These are phyloP conservation scores for Hydrangea macrophylla DNA, from an alignment of 148 eudicot genomes.

Conservation along the genomic window DNA sequence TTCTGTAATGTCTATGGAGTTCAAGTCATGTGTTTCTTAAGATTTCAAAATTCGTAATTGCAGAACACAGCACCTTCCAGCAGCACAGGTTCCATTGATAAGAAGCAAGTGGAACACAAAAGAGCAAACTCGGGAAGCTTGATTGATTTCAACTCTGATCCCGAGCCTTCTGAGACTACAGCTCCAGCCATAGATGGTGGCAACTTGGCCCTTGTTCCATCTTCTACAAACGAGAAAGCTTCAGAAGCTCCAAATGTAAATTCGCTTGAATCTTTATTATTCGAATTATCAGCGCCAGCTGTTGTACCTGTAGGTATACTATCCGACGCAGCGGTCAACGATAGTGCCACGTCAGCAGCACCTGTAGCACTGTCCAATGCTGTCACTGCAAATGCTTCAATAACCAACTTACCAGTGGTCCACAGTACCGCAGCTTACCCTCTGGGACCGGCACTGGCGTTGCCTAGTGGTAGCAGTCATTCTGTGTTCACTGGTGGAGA, in stretches of 20 bases:
- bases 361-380: conserved; percentile 17
- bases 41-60: conserved; percentile 5
- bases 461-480: conserved; percentile 15
- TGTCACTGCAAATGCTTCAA: conserved; percentile 12
- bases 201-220: conserved; percentile 21
- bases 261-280: conserved; percentile 52
- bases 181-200: conserved; percentile 16
- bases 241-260: conserved; percentile 32
- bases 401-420: conserved; percentile 8
- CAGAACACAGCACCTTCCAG: conserved; percentile 34
- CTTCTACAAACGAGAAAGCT: conserved; percentile 20
- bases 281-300: conserved; percentile 42
- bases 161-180: conserved; percentile 27
- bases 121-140: conserved; percentile 36
- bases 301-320: conserved; percentile 15
- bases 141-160: conserved; percentile 37
- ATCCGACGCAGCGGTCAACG: conserved; percentile 10
- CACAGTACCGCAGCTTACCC: conserved; percentile 1
- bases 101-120: conserved; percentile 22
- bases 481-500: conserved; percentile 14
- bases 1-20: neutral
- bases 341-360: conserved; percentile 15
- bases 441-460: conserved; percentile 17
- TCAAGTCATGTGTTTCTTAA: conserved; percentile 2
- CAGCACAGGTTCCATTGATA: conserved; percentile 17